phyloP scores from a whole-genome alignment of 2,329 filamentous ascomycete genomes.

The Stachybotrys chartarum region DNA sequence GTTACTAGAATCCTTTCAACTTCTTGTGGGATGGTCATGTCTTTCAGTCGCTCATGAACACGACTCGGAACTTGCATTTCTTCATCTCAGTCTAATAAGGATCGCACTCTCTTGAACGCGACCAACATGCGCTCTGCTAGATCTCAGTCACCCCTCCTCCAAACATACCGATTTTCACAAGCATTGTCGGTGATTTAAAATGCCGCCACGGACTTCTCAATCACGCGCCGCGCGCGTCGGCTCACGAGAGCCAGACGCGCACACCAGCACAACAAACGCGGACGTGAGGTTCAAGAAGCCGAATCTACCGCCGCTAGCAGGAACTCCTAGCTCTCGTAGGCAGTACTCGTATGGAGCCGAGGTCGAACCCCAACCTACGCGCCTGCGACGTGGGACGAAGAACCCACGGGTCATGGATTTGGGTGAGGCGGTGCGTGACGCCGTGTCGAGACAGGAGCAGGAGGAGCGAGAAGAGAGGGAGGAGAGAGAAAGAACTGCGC shows the following conservation, averaged over 20 bases:
- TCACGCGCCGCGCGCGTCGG: constrained; percentile 11
- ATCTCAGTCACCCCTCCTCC: neutral
- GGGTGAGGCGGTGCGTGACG: constrained; percentile 20
- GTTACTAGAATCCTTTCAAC: neutral
- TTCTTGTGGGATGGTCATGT: too few species aligned
- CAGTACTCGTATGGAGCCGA: constrained; percentile 31
- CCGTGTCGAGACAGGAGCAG: constrained; percentile 12
- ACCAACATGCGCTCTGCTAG: neutral
- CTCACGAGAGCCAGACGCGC: constrained; percentile 11
- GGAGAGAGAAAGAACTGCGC: neutral
- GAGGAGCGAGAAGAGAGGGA: constrained; percentile 4
- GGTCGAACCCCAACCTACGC: constrained; percentile 22
- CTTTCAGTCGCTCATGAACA: too few species aligned
- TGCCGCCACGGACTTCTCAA: constrained; percentile 13
- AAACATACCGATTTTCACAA: neutral
- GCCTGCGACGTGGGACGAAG: constrained; percentile 8
- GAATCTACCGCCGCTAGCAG: constrained; percentile 14
- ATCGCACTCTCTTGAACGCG: neutral
- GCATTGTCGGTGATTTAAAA: constrained; percentile 1
- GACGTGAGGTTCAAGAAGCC: constrained; percentile 8
- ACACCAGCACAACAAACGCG: neutral
- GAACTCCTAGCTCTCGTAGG: constrained; percentile 26
- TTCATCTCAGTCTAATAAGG: neutral
- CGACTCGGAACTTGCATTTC: neutral
- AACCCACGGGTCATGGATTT: constrained; percentile 14